Evolutionary conservation across 2,329 filamentous ascomycete genomes (phyloP), one percentile per base, ranked within the genome.

Genomic region (Trichoderma arundinaceum): DNA sequence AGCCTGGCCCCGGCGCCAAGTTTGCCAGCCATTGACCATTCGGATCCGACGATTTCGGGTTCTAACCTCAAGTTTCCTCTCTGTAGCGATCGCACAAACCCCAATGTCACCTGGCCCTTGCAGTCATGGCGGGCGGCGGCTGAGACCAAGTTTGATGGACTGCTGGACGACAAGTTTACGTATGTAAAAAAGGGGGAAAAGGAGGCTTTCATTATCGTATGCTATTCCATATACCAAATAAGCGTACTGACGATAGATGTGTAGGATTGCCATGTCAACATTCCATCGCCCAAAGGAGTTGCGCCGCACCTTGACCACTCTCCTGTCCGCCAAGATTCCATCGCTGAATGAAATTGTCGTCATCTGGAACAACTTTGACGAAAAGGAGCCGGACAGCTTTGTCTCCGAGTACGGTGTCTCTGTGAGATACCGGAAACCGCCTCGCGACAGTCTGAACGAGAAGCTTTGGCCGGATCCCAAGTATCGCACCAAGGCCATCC

Each of bases 321-420:
- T 79, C 17, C 68, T 77, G 6, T 58, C 44, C 13, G 67, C 72
- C 17, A 59, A 74, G 5, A 74, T 79, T 3, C 77, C 77, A 10
- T 79, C 77, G 0, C 74, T 79, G 4, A 69, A 69, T 13, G 77
- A 79, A 58, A 69, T 79, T n/a, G 75, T 78, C 46, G 49, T 79
- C 15, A 70, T 79, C 38, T 79, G 77, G 77, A 78, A 78, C 64
- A 73, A 79, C 44, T 65, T 76, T 32, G 75, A 77, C 10, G 68
- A 68, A 35, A 22, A 70, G 0, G 72, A 74, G 3, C 77, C 77
- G 0, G 59, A 66, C 0, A 66, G 72, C 48, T 78, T 71, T 33
- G 64, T 67, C 7, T 77, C 77, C 13, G 66, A 71, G 17, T 67
- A 72, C 57, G 74, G 74, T 52, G 73, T 78, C 7, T 65, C 69